A percentile compares a stretch with the other conserved stretches of the same genome.
These are phyloP conservation scores for Ampelocalamus luodianensis DNA, from an alignment of 176 grass and related monocot genomes.

Conservation along the genomic window DNA sequence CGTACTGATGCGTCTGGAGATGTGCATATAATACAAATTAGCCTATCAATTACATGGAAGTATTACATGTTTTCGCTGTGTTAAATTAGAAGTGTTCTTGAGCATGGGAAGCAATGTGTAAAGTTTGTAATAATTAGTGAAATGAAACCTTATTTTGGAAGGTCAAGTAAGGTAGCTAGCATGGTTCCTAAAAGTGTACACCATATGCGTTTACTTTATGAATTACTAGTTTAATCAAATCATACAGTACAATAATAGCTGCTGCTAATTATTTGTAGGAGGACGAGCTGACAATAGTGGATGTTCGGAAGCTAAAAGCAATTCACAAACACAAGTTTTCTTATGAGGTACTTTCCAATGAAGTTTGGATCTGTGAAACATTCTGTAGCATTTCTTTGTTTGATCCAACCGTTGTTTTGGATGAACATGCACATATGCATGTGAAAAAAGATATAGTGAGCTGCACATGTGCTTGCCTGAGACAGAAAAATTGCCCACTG, in stretches of 20 bases:
- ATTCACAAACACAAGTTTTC: slow-evolving; percentile 74
- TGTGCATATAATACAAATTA: slow-evolving; percentile 3
- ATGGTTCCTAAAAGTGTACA: slow-evolving; percentile 2
- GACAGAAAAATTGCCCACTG: neutral
- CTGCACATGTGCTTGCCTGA: slow-evolving; percentile 15
- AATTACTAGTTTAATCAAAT: slow-evolving; percentile 35
- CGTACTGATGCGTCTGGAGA: neutral
- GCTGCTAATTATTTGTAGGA: slow-evolving; percentile 68
- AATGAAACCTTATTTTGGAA: neutral
- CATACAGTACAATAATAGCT: slow-evolving; percentile 25
- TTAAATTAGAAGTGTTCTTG: slow-evolving; percentile 25
- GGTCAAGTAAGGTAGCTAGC: slow-evolving; percentile 4
- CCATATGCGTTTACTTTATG: slow-evolving; percentile 16
- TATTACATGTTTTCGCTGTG: slow-evolving; percentile 4
- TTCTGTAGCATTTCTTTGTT: slow-evolving; percentile 22
- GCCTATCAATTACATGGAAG: slow-evolving; percentile 12
- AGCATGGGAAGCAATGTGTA: neutral
- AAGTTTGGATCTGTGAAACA: slow-evolving; percentile 26
- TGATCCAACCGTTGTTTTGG: slow-evolving; percentile 20
- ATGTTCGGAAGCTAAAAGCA: slow-evolving; percentile 84
- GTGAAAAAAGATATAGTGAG: slow-evolving; percentile 17
- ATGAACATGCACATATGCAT: slow-evolving; percentile 20
- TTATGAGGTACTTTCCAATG: slow-evolving; percentile 73
- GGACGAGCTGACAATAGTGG: slow-evolving; percentile 95
- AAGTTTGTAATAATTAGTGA: slow-evolving; percentile 30